These are phyloP conservation scores for Ambrosiella cleistominuta DNA, from an alignment of 2,329 filamentous ascomycete species.

Conservation along the genomic window DNA sequence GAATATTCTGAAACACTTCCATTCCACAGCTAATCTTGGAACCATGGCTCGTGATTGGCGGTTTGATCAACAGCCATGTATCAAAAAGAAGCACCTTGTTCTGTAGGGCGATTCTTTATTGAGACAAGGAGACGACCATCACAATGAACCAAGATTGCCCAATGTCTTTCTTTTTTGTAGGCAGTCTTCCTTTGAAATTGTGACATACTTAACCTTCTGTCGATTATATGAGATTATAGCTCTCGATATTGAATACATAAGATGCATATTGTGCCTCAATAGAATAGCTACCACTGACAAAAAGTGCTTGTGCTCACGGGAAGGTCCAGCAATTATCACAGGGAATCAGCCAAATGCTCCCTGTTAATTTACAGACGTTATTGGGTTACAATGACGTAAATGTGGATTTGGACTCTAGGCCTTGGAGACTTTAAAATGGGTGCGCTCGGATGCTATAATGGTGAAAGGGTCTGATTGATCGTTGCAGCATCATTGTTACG, in stretches of 20 bases:
- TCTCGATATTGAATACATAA: neutral
- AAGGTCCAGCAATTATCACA: neutral
- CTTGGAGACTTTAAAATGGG: neutral
- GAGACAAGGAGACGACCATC: too few species aligned
- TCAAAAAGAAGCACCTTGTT: neutral
- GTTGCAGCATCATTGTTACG: neutral
- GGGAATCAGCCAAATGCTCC: neutral
- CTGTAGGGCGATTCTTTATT: neutral
- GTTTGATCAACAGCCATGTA: neutral
- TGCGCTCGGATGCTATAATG: neutral
- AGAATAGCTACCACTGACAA: neutral
- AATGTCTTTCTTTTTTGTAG: neutral
- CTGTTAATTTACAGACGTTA: too few species aligned
- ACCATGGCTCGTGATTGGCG: neutral
- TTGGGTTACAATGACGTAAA: neutral
- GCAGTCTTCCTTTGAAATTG: neutral
- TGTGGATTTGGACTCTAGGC: neutral
- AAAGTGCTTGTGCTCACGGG: neutral
- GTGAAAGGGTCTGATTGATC: neutral
- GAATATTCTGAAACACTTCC: slow-evolving; percentile 2
- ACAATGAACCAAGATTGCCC: neutral
- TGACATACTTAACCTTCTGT: neutral
- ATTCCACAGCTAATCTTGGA: neutral
- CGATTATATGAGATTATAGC: neutral
- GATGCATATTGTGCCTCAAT: neutral